Conservation (phyloP, 352 stramenopile genomes). For the Phytophthora pinifolia region DNA sequence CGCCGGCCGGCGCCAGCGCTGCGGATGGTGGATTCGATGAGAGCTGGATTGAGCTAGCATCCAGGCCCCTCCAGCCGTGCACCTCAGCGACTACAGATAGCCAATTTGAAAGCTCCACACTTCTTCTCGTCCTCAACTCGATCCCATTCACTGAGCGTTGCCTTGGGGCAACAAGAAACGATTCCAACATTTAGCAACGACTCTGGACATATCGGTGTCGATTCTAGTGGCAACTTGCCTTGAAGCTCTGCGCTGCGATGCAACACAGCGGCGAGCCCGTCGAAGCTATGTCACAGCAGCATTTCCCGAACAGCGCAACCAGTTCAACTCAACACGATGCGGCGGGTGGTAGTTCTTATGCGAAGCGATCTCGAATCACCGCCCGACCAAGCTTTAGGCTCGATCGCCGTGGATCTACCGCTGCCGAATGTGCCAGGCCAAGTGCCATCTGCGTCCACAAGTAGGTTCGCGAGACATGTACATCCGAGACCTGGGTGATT, state of each 20-base stretch:
- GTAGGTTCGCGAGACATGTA: conserved; percentile 22
- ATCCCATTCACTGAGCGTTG: too few species aligned
- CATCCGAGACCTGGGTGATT: conserved; percentile 35
- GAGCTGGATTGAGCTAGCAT: too few species aligned
- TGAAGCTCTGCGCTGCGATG: conserved; percentile 8
- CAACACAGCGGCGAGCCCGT: conserved; percentile 17
- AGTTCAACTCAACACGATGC: background rate
- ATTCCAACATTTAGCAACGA: too few species aligned
- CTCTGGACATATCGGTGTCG: too few species aligned
- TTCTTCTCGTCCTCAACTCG: too few species aligned
- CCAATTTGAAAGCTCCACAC: too few species aligned
- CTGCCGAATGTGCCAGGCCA: conserved; percentile 26
- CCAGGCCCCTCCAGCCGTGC: too few species aligned
- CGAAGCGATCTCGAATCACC: background rate
- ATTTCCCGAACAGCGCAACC: conserved; percentile 15
- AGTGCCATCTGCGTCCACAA: conserved; percentile 35
- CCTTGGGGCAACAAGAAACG: too few species aligned
- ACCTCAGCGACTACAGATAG: too few species aligned
- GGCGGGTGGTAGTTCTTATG: background rate
- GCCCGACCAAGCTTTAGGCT: background rate
- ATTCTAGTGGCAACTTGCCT: background rate
- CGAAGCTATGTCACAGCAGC: too few species aligned
- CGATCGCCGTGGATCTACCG: conserved; percentile 29
- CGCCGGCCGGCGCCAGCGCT: too few species aligned
- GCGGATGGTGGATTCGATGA: too few species aligned